Conservation (phyloP, 2,329 filamentous ascomycete species). For the Aspergillus versicolor region DNA sequence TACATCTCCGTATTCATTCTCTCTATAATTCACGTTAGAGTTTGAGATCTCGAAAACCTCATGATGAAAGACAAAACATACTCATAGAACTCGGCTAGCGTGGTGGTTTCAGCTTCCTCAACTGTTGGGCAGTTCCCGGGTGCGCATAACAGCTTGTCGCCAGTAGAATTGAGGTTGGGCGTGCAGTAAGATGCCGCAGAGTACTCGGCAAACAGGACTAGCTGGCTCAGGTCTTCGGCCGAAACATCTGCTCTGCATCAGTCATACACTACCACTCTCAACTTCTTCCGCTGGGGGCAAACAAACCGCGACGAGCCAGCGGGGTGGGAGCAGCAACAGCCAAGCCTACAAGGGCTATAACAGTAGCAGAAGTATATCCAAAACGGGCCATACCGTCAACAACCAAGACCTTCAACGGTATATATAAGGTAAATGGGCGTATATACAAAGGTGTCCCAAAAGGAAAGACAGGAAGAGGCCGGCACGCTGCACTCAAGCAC, state of each 20-base stretch:
- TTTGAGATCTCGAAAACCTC: not conserved
- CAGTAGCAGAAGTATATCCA: constrained; percentile 4
- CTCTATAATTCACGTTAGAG: constrained; percentile 10
- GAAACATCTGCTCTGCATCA: constrained; percentile 38
- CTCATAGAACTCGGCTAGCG: constrained; percentile 51
- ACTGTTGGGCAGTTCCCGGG: constrained; percentile 50
- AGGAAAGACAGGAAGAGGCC: not conserved
- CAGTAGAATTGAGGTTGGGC: constrained; percentile 47
- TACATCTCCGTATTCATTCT: constrained; percentile 37
- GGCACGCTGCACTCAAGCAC: not conserved
- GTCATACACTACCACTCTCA: not conserved
- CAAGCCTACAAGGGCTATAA: constrained; percentile 7
- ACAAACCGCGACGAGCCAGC: constrained; percentile 24
- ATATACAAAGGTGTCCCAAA: constrained; percentile 1
- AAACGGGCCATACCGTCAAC: constrained; percentile 9
- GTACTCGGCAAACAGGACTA: constrained; percentile 53
- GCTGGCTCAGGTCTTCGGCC: constrained; percentile 37
- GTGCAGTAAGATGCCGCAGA: constrained; percentile 55
- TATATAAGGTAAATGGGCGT: not conserved
- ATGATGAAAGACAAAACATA: constrained; percentile 25
- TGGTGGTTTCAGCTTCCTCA: constrained; percentile 46
- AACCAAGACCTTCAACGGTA: not conserved
- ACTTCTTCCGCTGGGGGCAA: not conserved
- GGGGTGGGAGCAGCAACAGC: constrained; percentile 10
- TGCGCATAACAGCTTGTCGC: constrained; percentile 45